Conservation (phyloP, 371 early-diverging fungal species). For the Apophysomyces sp. region DNA sequence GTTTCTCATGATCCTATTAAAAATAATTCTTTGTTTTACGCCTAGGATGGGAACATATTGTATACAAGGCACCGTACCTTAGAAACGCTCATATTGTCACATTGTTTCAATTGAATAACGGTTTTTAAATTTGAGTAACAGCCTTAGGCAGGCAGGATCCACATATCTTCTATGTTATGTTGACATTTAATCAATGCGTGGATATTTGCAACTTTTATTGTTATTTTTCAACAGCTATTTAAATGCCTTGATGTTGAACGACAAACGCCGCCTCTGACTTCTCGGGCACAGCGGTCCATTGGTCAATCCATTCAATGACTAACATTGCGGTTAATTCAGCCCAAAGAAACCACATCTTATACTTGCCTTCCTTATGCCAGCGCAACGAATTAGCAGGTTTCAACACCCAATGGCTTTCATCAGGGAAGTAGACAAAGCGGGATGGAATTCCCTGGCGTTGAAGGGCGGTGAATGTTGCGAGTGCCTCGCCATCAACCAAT, state of each 20-base stretch:
- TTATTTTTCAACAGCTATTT: no score
- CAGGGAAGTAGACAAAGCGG: conserved; percentile 76
- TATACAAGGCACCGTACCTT: no score
- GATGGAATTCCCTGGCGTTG: conserved; percentile 74
- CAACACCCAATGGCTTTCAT: conserved; percentile 80
- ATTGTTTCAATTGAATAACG: no score
- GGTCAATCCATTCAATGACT: conserved; percentile 60
- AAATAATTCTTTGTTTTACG: no score
- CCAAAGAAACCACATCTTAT: neutral
- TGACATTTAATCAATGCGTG: no score
- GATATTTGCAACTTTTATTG: neutral
- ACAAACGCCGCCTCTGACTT: neutral
- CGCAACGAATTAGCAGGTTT: conserved; percentile 77
- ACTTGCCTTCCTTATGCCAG: conserved; percentile 70
- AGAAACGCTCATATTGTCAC: no score
- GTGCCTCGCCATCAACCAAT: conserved; percentile 66
- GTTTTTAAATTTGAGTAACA: no score
- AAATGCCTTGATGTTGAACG: neutral
- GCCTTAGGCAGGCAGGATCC: no score
- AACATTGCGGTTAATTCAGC: neutral
- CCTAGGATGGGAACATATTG: no score
- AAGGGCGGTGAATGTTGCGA: conserved; percentile 79
- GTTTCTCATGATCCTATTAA: no score
- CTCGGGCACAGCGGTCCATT: conserved; percentile 40
- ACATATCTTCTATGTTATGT: no score